Percentiles rank a stretch among this genome's conserved stretches.
These are phyloP conservation scores for Mimosa pudica DNA, from an alignment of 306 rosid genomes.

Conservation along the genomic window DNA sequence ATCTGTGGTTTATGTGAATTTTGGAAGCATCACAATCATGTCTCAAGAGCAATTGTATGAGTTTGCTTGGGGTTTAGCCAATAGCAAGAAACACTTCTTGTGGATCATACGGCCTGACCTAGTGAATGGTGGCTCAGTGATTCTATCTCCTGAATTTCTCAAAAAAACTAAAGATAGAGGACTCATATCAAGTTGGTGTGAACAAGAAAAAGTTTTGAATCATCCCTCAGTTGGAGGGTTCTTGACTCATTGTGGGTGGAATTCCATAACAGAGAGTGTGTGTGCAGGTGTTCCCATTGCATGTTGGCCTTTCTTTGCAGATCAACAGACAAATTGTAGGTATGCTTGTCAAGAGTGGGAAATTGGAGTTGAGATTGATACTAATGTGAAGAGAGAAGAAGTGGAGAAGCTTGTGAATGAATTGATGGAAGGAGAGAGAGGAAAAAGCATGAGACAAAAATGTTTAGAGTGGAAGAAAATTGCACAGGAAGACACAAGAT, in stretches of 20 bases:
- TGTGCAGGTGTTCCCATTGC: background rate
- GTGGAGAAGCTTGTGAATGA: background rate
- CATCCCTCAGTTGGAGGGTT: background rate
- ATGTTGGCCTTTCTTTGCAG: background rate
- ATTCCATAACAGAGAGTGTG: background rate
- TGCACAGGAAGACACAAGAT: background rate
- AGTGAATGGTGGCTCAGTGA: slow-evolving; percentile 7
- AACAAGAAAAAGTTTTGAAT: background rate
- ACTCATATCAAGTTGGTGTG: slow-evolving; percentile 16
- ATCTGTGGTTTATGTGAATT: background rate
- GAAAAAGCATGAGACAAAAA: background rate
- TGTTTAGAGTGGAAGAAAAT: background rate
- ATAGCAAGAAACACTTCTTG: slow-evolving; percentile 21
- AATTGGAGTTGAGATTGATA: background rate
- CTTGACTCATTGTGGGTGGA: background rate
- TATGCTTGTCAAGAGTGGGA: background rate
- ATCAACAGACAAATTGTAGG: background rate
- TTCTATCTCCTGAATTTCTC: slow-evolving; percentile 23
- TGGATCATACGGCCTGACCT: slow-evolving; percentile 35
- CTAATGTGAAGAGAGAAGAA: background rate
- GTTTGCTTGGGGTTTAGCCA: slow-evolving; percentile 37
- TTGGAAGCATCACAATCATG: slow-evolving; percentile 15
- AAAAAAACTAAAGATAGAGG: slow-evolving; percentile 11
- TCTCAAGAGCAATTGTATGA: slow-evolving; percentile 7
- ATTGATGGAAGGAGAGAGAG: background rate